Base-by-base conservation (phyloP, 1,284 basidiomycete genomes). In the Trametes sp. region DNA sequence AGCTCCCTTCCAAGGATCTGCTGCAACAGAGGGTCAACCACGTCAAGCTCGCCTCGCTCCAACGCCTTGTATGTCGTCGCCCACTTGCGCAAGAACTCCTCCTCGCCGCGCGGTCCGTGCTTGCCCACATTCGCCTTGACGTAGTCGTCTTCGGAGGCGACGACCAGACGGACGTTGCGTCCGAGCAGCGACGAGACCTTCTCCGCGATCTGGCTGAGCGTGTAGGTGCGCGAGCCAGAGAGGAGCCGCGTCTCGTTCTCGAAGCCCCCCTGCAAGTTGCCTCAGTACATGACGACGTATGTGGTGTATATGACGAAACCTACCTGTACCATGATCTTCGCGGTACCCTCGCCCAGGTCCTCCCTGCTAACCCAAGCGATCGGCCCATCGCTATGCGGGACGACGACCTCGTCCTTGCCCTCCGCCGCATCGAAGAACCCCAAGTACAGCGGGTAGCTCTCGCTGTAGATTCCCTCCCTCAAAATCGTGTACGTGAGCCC, bases 381-480 rank as follows among this genome's bases (percentile, higher is more conserved):
- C 44, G 62, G 69, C 8, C 76, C 76, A 51, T 77, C 75, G 28
- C 70, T 66, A 19, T 73, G 50, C 36, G 72, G 73, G 19, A 74
- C 53, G 31, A 69, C 48, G 38, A 73, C 71, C 61, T 74, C 73
- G 53, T 69, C 65, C 10, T 56, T 63, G 26, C 63, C 65, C 21
- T 62, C 65, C 26, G 28, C 46, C 0, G 68, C 65, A 58, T 70
- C 67, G 64, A 70, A 74, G 51, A 71, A 73, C 19, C 77, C 77
- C 29, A 79, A 69, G 61, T 78, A 79, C 28, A 79, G 67, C 57
- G 76, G 74, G 48, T 67, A 78, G 56, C 74, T 75, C 70, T 78
- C 77, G 64, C 71, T 74, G 59, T 80, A 80, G 31, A 80, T 75
- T 8, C 78, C 79, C 66, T 80, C 77, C 28, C 78, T 62, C 28